Conservation (phyloP, 768 basidiomycete species). For the Suillus bovinus region DNA sequence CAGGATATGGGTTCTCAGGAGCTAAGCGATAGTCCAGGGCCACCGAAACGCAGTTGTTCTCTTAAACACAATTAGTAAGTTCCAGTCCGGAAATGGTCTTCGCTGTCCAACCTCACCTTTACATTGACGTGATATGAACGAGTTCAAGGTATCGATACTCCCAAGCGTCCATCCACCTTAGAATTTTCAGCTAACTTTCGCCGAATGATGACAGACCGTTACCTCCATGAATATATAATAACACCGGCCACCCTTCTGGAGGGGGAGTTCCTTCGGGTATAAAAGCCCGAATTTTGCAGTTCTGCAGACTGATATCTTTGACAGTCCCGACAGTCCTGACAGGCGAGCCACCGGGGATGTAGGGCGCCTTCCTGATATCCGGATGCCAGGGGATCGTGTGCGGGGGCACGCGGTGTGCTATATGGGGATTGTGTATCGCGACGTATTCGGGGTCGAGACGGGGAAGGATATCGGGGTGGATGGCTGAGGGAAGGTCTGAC, state of each 20-base stretch:
- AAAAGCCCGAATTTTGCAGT: conserved; percentile 61
- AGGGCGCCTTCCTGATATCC: conserved; percentile 47
- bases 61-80: conserved; percentile 30
- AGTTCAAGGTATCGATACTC: conserved; percentile 55
- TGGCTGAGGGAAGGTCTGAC: conserved; percentile 40
- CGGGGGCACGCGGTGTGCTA: conserved; percentile 45
- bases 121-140: conserved; percentile 43
- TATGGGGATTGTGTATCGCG: conserved; percentile 51
- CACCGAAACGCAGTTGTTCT: conserved; percentile 60
- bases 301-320: conserved; percentile 47
- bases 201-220: conserved; percentile 13
- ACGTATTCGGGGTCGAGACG: conserved; percentile 66
- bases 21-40: conserved; percentile 73
- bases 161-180: conserved; percentile 78
- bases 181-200: neutral
- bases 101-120: conserved; percentile 16
- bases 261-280: conserved; percentile 56
- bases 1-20: conserved; percentile 70
- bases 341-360: conserved; percentile 54
- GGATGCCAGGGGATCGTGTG: conserved; percentile 65
- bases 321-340: conserved; percentile 57
- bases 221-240: conserved; percentile 77
- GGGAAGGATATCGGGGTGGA: conserved; percentile 59
- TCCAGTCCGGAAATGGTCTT: neutral
- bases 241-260: conserved; percentile 61